Evolutionary conservation across 1,284 basidiomycete genomes (phyloP).

Genomic region (Gymnopus androsaceus): DNA sequence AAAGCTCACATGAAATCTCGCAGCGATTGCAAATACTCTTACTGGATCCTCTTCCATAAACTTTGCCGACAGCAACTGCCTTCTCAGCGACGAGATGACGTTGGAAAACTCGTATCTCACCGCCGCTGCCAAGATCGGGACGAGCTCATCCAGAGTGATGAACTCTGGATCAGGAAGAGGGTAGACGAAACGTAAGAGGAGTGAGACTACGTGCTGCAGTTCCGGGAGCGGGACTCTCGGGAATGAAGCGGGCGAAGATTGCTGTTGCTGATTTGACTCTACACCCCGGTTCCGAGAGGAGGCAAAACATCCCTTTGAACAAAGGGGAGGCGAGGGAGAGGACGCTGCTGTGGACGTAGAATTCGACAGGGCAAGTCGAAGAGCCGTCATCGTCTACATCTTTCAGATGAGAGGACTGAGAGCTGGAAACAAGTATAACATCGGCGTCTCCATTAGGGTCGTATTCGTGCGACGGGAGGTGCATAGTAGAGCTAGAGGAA

Average conservation of each 20-base stretch:
- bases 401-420: too few relatives aligned
- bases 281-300: not conserved
- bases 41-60: constrained; percentile 52
- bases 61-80: constrained; percentile 48
- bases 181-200: constrained; percentile 58
- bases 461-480: not conserved
- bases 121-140: constrained; percentile 52
- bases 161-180: constrained; percentile 50
- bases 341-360: constrained; percentile 63
- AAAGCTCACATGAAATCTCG: constrained; percentile 50
- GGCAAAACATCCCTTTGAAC: constrained; percentile 49
- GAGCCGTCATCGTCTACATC: not conserved
- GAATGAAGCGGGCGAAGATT: constrained; percentile 57
- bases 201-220: constrained; percentile 38
- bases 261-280: constrained; percentile 19
- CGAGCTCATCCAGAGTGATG: constrained; percentile 52
- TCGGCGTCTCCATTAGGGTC: not conserved
- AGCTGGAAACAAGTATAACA: not conserved
- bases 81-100: constrained; percentile 50
- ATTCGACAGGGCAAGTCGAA: too few relatives aligned
- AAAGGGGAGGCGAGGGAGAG: constrained; percentile 65
- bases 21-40: constrained; percentile 71
- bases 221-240: constrained; percentile 43
- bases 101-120: constrained; percentile 63
- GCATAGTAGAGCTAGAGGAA: not conserved